phyloP scores from a whole-genome alignment of 441 rosid genomes.

The Jatropha multifida region DNA sequence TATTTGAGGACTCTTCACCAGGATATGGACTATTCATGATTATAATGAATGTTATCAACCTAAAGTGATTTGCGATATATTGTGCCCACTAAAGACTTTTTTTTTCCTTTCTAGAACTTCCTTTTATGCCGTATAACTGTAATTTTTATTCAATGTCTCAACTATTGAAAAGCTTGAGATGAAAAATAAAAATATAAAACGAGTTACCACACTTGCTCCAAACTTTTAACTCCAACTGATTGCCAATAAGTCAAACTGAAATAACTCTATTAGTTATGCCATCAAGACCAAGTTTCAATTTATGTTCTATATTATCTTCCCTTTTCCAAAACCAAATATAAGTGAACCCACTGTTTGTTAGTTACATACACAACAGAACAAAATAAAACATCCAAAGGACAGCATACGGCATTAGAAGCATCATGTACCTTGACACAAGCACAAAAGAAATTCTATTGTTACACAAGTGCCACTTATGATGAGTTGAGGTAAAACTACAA shows the following conservation, averaged over 20 bases:
- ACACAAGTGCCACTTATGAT: no score
- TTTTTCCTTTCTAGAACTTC: not conserved
- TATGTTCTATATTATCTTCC: not conserved
- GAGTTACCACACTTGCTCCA: not conserved
- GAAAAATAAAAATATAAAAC: not conserved
- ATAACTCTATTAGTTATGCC: not conserved
- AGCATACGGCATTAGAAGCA: no score
- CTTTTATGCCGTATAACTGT: not conserved
- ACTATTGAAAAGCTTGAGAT: no score
- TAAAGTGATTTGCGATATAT: not conserved
- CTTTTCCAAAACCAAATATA: not conserved
- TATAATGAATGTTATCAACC: not conserved
- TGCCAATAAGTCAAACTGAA: not conserved
- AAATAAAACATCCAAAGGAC: no score
- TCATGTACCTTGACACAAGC: no score
- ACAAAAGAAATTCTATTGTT: no score
- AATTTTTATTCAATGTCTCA: no score
- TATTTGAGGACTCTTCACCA: not conserved
- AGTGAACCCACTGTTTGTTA: not conserved
- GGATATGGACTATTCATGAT: not conserved
- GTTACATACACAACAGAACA: no score
- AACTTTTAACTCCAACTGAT: not conserved
- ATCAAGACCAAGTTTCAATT: not conserved
- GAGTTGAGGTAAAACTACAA: no score
- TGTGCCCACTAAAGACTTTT: not conserved